Evolutionary conservation across 306 rosid genomes (phyloP).

Genomic region (Cucurbita argyrosperma): DNA sequence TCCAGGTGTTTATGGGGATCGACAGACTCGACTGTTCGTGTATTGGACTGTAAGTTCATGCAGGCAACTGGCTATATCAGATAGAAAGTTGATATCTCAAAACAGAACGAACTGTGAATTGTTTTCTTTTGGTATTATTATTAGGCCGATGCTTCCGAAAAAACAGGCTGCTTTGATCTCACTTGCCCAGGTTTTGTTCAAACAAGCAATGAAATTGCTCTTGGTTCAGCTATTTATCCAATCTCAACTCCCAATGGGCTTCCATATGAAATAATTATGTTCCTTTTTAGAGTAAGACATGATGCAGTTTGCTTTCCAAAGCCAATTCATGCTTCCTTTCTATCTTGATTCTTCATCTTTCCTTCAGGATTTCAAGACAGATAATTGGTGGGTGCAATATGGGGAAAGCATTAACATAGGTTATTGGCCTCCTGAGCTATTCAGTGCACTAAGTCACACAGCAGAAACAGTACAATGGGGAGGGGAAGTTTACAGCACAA

Average conservation of each 20-base stretch:
- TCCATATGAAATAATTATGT: constrained; percentile 13
- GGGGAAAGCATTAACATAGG: constrained; percentile 35
- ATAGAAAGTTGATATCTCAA: neutral
- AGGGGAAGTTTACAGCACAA: constrained; percentile 58
- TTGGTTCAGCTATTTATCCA: constrained; percentile 20
- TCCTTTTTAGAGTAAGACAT: constrained; percentile 13
- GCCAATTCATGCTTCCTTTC: neutral
- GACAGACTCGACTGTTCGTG: constrained; percentile 17
- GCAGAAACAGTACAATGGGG: constrained; percentile 62
- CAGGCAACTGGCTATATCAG: neutral
- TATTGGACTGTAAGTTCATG: constrained; percentile 18
- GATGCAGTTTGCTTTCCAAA: neutral
- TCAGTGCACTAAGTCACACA: constrained; percentile 7
- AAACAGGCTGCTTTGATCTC: constrained; percentile 23
- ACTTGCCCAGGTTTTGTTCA: constrained; percentile 24
- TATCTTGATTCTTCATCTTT: neutral
- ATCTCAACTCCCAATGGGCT: constrained; percentile 10
- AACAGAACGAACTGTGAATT: neutral
- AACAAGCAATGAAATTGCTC: constrained; percentile 17
- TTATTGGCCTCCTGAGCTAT: constrained; percentile 53
- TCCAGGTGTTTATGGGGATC: constrained; percentile 18
- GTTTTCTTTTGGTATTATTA: neutral
- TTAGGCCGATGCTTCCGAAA: constrained; percentile 13
- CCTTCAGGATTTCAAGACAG: constrained; percentile 31
- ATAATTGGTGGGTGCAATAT: constrained; percentile 61